Base-by-base conservation (phyloP, 148 eudicot genomes). In the Diospyros lotus region DNA sequence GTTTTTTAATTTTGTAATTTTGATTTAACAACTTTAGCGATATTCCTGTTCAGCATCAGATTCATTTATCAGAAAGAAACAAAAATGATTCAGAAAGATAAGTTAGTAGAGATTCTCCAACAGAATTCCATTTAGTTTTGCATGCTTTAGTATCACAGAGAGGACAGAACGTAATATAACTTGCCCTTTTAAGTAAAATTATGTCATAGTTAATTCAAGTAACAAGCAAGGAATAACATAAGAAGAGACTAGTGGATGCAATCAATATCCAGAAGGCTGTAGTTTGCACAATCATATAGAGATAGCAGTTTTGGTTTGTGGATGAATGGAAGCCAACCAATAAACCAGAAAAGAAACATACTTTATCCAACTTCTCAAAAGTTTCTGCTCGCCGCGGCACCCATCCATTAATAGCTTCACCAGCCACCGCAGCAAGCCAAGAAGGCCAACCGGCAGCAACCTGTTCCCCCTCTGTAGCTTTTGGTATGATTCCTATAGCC, bases 391-490 rank as follows among this genome's bases (percentile, higher is more conserved):
- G 80, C 8, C 93, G 81, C 17, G 98, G 97, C 63, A 91, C 58
- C 95, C 98, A 94, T 54, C 95, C 97, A 39, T 11, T 70, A 66
- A 91, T 81, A 59, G 98, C 97, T 80, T 91, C 98, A 15, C 89
- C 91, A 1, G 98, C 95, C 13, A 74, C 94, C 0, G 71, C 70
- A 75, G 84, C 90, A 53, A 94, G 88, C 98, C 97, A 94, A 78
- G 93, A 78, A 69, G 98, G 98, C 98, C 98, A 94, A 69, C 98
- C 98, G 39, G 97, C 98, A 1, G 97, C 91, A 73, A 94, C 81
- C 73, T 86, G 90, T 64, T 94, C 98, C 48, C 81, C 90, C 81
- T 90, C 92, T 65, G 71, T 66, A 15, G 88, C 87, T 73, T 79
- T 87, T 2, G 93, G 87, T 44, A 90, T 55, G 46, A 9, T 58